Evolutionary conservation across 176 grass and related monocot genomes (phyloP), one percentile per base, ranked within the genome.

Genomic region (Elaeis guineensis): DNA sequence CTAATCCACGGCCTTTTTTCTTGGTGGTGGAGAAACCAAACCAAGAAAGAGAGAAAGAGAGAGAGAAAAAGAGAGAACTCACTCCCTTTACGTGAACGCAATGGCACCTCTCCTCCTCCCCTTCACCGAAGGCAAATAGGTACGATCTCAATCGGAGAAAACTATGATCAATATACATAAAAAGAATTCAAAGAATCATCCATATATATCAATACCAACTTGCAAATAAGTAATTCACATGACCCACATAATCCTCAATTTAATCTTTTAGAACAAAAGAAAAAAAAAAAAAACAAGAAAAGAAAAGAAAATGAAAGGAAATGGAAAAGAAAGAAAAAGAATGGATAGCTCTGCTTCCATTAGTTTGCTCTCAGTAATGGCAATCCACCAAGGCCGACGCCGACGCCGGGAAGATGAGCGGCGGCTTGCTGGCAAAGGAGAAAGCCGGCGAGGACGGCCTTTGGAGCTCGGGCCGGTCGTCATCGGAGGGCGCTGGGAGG

Each of bases 381-480:
- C 90, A 95, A 65, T 86, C 90, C n/a, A 95, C 77, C 62, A 89
- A 35, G 2, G 85, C 85, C 12, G 82, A 82, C 25, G 67, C 77
- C 21, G 78, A 20, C 57, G 80, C 39, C 39, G 59, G 78, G 57
- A 89, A 82, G 32, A 83, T 63, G 4, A 74, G 30, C 21, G 79
- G 35, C 21, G 35, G n/a, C 24, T 59, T 59, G 24, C 22, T 2
- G 2, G 1, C n/a, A 1, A 16, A 55, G 6, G 75, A n/a, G 64
- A 25, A 44, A 44, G 35, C 35, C 17, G 64, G 57, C 1, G 57
- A 58, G 17, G 22, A 17, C 25, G 49, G 50, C 3, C 20, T 62
- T 59, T 55, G 59, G 7, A 55, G 28, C 15, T 55, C 59, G 55
- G 49, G 23, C 23, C 21, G 18, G 52, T 14, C 15, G 5, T 55